Percentiles rank a stretch among this genome's conserved stretches.
phyloP scores from a whole-genome alignment of 345 rosid species.

The Eucalyptus caleyi region DNA sequence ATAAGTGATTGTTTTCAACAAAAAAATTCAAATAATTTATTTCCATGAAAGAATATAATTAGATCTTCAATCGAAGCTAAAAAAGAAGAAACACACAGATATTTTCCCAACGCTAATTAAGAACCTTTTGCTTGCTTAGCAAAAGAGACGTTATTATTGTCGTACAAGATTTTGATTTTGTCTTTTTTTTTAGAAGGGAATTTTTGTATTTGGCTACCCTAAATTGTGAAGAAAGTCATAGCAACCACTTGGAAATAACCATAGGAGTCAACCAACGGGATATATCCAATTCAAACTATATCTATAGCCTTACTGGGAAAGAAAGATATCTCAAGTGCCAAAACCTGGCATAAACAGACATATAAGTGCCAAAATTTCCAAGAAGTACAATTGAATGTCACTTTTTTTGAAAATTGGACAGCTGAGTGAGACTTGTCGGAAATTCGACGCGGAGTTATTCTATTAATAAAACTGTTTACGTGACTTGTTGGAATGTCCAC shows the following conservation, averaged over 20 bases:
- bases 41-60: background rate
- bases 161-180: background rate
- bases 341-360: accelerated
- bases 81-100: background rate
- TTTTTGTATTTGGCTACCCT: background rate
- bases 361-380: too few relatives aligned
- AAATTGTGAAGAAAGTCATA: background rate
- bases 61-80: background rate
- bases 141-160: accelerated
- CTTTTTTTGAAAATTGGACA: too few relatives aligned
- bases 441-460: accelerated
- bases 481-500: too few relatives aligned
- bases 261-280: background rate
- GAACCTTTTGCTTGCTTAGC: background rate
- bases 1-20: too few relatives aligned
- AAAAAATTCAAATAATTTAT: too few relatives aligned
- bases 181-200: background rate
- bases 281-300: background rate
- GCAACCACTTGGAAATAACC: background rate
- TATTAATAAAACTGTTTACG: accelerated
- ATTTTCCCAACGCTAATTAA: background rate
- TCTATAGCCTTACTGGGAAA: too few relatives aligned
- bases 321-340: too few relatives aligned
- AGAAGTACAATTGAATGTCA: accelerated
- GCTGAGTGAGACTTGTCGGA: too few relatives aligned